A percentile compares a stretch with the other conserved stretches of the same genome.
Evolutionary conservation across 257 asterid species (phyloP).

Genomic region (Solanum neorickii): DNA sequence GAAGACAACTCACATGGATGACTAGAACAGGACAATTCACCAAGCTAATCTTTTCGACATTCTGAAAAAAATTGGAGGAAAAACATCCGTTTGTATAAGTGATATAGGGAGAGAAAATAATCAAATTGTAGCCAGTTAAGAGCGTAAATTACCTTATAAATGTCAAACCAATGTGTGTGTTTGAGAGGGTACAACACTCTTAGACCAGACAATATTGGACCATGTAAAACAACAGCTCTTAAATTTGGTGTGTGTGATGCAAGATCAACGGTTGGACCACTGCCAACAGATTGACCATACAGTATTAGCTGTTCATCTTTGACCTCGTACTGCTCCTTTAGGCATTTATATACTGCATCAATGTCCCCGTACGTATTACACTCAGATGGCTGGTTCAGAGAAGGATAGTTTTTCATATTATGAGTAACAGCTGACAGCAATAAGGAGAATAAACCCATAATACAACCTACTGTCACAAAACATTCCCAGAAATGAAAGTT

Average conservation of each 20-base stretch:
- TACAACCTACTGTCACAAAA: neutral
- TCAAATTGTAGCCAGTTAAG: neutral
- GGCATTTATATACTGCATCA: constrained; percentile 95
- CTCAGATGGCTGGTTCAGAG: constrained; percentile 92
- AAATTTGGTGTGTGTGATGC: constrained; percentile 74
- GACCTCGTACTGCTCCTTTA: constrained; percentile 83
- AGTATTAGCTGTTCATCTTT: constrained; percentile 86
- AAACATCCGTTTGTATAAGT: neutral
- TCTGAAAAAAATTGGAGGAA: constrained; percentile 43
- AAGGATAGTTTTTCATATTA: constrained; percentile 8
- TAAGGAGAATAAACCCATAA: neutral
- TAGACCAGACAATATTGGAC: constrained; percentile 93
- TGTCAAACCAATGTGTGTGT: constrained; percentile 92
- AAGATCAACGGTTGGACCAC: constrained; percentile 95
- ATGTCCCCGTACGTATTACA: constrained; percentile 94
- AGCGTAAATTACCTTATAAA: constrained; percentile 60
- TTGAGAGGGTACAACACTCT: constrained; percentile 94
- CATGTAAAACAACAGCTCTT: constrained; percentile 93
- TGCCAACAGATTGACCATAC: constrained; percentile 97
- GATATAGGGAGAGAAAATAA: neutral
- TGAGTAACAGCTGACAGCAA: neutral
- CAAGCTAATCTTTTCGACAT: constrained; percentile 76
- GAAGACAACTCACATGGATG: constrained; percentile 76
- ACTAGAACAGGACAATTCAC: constrained; percentile 87
- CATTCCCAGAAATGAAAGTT: neutral